Conservation (phyloP, 768 basidiomycete species). For the Suillus clintonianus region DNA sequence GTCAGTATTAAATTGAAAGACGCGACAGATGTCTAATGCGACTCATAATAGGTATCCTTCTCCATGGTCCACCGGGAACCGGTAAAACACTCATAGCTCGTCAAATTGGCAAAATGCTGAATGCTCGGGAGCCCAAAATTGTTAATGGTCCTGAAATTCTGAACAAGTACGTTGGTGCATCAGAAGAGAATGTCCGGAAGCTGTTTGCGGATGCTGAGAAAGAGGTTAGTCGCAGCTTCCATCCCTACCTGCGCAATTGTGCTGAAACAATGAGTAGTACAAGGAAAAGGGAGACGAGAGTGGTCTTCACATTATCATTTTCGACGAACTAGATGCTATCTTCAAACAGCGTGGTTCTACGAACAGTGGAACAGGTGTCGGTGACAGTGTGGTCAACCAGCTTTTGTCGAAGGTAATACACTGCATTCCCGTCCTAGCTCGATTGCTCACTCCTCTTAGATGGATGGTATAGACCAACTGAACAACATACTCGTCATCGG, state of each 20-base stretch:
- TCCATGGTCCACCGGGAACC: conserved; percentile 96
- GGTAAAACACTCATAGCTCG: conserved; percentile 98
- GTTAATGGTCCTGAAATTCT: conserved; percentile 98
- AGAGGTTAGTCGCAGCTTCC: conserved; percentile 56
- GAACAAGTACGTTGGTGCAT: conserved; percentile 96
- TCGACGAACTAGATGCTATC: conserved; percentile 97
- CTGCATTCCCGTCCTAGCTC: not conserved
- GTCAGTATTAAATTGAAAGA: conserved; percentile 38
- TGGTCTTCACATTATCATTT: conserved; percentile 98
- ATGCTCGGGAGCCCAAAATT: conserved; percentile 95
- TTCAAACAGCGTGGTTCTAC: conserved; percentile 98
- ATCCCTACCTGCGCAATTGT: not conserved
- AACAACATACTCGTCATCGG: conserved; percentile 99
- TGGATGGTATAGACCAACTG: conserved; percentile 98
- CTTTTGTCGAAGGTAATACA: conserved; percentile 84
- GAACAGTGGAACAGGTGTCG: conserved; percentile 90
- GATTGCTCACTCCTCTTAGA: conserved; percentile 48
- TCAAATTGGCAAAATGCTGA: conserved; percentile 99
- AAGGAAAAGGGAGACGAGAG: conserved; percentile 97
- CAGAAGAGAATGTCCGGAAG: conserved; percentile 97
- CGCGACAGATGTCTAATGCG: not conserved
- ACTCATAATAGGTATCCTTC: conserved; percentile 69
- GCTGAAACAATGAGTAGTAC: conserved; percentile 55
- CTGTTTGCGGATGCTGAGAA: conserved; percentile 98
- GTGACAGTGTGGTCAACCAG: conserved; percentile 99